Evolutionary conservation across 1,284 basidiomycete genomes (phyloP), one percentile per base, ranked within the genome.

Genomic region (Ganoderma leucocontextum): DNA sequence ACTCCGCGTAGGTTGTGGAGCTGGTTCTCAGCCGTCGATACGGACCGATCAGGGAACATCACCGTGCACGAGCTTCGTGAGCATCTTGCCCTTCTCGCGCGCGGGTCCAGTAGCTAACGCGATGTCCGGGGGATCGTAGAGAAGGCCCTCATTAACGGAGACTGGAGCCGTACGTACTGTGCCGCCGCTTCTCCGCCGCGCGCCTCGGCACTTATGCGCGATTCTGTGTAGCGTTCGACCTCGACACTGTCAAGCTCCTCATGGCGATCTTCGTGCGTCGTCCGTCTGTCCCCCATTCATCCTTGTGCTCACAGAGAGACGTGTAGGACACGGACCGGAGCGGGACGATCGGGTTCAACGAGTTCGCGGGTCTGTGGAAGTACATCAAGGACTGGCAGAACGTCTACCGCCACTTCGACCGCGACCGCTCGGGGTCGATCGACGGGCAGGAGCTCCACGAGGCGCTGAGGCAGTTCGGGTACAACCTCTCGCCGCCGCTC

Each of bases 381-480:
- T 93, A 93, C 79, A 88, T 93, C 84, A 89, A 91, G 84, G 91
- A 94, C 78, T 94, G 93, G 92, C 92, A 93, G 81, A 88, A 87
- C 70, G 89, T 93, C 65, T 95, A 93, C 84, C 85, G 83, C 57
- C 91, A 92, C 79, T 94, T 94, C 74, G 93, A 94, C 80, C 82
- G 86, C 29, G 92, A 94, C 78, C 86, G 83, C 61, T 92, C 91
- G 9, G 93, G 93, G 53, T 86, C 87, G 42, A 94, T 95, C 79
- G 91, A 94, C 66, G 83, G 83, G 15, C 70, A 76, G 13, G 92
- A 95, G 79, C 83, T 95, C 10, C 81, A 82, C 4, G 83, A 88
- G 13, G 93, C 92, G 1, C 84, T 94, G 52, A 72, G 75, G 35
- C 90, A 91, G 75, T 93, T 95, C 75, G 92, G 92, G 79, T 91